Conservation (phyloP, 768 basidiomycete species). For the Lactifluus hygrophoroides region DNA sequence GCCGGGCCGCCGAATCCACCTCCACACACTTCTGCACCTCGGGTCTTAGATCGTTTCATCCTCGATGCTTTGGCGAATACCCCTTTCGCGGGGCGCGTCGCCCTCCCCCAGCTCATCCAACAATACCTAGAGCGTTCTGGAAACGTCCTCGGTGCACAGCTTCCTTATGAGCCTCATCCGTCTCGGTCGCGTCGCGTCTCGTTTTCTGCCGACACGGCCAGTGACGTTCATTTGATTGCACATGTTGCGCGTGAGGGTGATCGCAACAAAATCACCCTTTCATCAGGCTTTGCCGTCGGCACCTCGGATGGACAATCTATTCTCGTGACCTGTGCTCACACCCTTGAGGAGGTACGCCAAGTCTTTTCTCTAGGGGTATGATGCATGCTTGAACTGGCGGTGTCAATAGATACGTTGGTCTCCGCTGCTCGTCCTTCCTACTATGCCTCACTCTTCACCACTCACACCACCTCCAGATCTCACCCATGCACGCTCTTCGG, state of each 20-base stretch:
- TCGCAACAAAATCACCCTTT: conserved; percentile 40
- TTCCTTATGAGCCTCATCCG: conserved; percentile 48
- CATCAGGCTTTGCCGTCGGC: conserved; percentile 50
- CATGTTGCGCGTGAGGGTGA: conserved; percentile 36
- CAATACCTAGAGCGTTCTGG: conserved; percentile 38
- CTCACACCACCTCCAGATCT: conserved; percentile 3
- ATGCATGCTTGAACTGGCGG: neutral
- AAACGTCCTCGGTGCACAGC: conserved; percentile 32
- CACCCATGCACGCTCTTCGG: conserved; percentile 21
- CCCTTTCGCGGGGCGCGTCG: neutral
- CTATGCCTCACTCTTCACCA: neutral
- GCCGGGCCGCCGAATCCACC: neutral
- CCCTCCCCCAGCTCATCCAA: conserved; percentile 30
- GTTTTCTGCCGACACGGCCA: conserved; percentile 9
- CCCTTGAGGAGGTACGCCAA: conserved; percentile 47
- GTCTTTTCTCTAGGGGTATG: neutral
- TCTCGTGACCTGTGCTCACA: conserved; percentile 53
- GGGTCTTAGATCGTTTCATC: conserved; percentile 5
- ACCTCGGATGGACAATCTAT: conserved; percentile 27
- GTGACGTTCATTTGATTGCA: conserved; percentile 40
- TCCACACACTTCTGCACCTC: neutral
- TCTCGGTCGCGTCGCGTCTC: conserved; percentile 25
- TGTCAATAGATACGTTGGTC: conserved; percentile 30
- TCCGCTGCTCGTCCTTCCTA: conserved; percentile 23
- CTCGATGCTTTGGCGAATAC: conserved; percentile 7